A percentile compares a stretch with the other conserved stretches of the same genome.
These are phyloP conservation scores for Endocalyx cinctus DNA, from an alignment of 2,329 filamentous ascomycete species.

Conservation along the genomic window DNA sequence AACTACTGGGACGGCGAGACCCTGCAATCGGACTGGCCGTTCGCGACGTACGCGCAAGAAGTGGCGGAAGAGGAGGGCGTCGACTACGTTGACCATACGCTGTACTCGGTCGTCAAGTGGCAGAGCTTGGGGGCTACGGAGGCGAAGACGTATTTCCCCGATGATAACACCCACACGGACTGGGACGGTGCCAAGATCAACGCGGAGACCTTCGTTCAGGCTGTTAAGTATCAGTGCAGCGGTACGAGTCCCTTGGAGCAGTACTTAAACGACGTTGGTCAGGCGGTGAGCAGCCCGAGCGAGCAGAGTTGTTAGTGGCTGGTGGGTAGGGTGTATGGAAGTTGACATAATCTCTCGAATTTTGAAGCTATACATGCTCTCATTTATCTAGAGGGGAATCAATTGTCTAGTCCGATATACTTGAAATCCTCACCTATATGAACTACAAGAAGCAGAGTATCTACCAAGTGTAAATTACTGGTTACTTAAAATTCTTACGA, in stretches of 20 bases:
- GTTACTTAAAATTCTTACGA: too few relatives aligned
- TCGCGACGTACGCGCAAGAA: slow-evolving; percentile 17
- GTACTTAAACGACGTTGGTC: not conserved
- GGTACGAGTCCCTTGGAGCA: not conserved
- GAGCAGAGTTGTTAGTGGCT: too few relatives aligned
- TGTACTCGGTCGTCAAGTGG: slow-evolving; percentile 16
- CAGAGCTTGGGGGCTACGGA: slow-evolving; percentile 16
- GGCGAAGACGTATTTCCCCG: slow-evolving; percentile 20
- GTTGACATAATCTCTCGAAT: too few relatives aligned
- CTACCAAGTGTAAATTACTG: too few relatives aligned
- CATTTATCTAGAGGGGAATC: too few relatives aligned
- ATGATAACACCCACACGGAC: slow-evolving; percentile 25
- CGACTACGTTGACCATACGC: slow-evolving; percentile 22
- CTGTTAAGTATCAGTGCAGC: slow-evolving; percentile 14
- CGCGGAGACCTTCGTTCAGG: slow-evolving; percentile 13
- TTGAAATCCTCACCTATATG: too few relatives aligned
- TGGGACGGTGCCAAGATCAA: slow-evolving; percentile 13
- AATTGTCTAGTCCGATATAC: too few relatives aligned
- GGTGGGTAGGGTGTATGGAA: too few relatives aligned
- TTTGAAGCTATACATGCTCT: too few relatives aligned
- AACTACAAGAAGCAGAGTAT: too few relatives aligned
- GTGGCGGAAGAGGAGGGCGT: slow-evolving; percentile 12
- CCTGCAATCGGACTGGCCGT: slow-evolving; percentile 15
- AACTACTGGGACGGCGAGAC: slow-evolving; percentile 11
- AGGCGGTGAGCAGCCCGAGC: too few relatives aligned